A percentile compares a stretch with the other conserved stretches of the same genome.
Evolutionary conservation across 2,329 filamentous ascomycete species (phyloP).

Genomic region (Alternaria infectoria): DNA sequence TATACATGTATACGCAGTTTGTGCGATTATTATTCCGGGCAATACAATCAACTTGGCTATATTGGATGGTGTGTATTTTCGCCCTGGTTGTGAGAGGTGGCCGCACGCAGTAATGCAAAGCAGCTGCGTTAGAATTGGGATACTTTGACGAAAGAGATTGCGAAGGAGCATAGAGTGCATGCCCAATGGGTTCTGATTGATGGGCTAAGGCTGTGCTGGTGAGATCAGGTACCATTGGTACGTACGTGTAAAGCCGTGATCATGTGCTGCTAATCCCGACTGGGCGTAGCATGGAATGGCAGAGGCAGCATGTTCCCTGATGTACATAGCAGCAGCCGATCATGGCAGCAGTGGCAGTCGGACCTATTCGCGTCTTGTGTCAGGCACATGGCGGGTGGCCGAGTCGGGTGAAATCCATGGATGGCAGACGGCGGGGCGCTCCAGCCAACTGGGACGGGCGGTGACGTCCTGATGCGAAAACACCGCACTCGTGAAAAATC

Average conservation of each 20-base stretch:
- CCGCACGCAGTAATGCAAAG: background rate
- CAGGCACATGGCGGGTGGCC: background rate
- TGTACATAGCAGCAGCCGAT: background rate
- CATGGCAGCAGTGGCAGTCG: background rate
- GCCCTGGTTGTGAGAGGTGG: background rate
- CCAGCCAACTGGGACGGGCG: conserved; percentile 19
- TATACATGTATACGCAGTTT: background rate
- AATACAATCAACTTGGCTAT: background rate
- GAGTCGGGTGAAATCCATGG: conserved; percentile 3
- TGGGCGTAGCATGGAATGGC: background rate
- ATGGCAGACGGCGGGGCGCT: conserved; percentile 9
- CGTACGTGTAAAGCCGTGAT: background rate
- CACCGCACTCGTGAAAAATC: conserved; percentile 26
- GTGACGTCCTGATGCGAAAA: conserved; percentile 25
- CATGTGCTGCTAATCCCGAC: background rate
- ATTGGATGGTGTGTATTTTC: background rate
- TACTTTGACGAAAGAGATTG: background rate
- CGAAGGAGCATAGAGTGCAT: background rate
- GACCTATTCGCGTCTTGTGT: background rate
- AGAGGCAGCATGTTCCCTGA: background rate
- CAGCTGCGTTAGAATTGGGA: background rate
- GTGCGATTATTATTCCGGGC: background rate
- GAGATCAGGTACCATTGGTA: background rate
- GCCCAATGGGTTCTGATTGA: background rate
- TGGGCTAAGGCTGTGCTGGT: background rate